Percentiles rank a stretch among this genome's conserved stretches.
phyloP scores from a whole-genome alignment of 2,329 filamentous ascomycete genomes.

The Stachybotrys elegans region DNA sequence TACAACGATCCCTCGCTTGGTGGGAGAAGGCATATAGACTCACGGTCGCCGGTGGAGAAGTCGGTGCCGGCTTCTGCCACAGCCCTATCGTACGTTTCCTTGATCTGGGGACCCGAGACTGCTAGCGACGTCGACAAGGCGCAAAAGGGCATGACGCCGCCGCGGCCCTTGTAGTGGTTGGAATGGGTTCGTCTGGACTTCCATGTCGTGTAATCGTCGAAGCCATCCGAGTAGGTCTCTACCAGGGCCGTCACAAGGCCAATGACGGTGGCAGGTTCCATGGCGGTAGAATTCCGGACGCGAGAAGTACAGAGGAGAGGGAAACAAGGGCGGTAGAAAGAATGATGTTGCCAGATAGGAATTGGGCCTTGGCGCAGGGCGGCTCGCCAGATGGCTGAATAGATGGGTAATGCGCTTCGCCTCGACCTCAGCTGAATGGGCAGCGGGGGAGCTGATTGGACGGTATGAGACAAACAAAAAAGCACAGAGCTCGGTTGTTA shows the following conservation, averaged over 20 bases:
- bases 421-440: too few relatives aligned
- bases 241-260: conserved; percentile 12
- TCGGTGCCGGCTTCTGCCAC: conserved; percentile 27
- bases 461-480: too few relatives aligned
- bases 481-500: too few relatives aligned
- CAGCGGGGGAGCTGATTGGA: too few relatives aligned
- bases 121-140: conserved; percentile 28
- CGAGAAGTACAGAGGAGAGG: too few relatives aligned
- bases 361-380: too few relatives aligned
- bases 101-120: conserved; percentile 22
- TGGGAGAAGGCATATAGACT: conserved; percentile 3
- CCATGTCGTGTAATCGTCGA: conserved; percentile 28
- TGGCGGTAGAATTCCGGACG: too few relatives aligned
- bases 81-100: conserved; percentile 26
- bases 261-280: conserved; percentile 15
- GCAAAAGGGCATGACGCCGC: conserved; percentile 17
- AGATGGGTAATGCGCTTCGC: too few relatives aligned
- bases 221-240: conserved; percentile 10
- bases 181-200: conserved; percentile 22
- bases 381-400: too few relatives aligned
- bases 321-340: too few relatives aligned
- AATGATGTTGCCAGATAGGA: too few relatives aligned
- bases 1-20: not conserved
- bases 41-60: conserved; percentile 30
- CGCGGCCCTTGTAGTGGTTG: conserved; percentile 25